Base-by-base conservation (phyloP, 1,284 basidiomycete species). In the Bjerkandera adusta region DNA sequence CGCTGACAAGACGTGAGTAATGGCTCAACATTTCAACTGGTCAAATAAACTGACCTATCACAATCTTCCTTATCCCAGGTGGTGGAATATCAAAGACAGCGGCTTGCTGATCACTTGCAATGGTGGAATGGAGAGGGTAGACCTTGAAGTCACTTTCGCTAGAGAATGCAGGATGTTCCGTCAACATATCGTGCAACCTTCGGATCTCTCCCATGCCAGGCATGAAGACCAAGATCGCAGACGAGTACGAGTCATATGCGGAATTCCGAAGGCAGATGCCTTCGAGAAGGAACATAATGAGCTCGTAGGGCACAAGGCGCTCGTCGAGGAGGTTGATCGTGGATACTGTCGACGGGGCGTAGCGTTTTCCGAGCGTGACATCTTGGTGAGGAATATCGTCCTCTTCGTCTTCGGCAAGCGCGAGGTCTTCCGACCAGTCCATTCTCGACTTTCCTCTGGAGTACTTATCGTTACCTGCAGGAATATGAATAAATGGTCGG, bases 181-280 rank as follows among this genome's bases (percentile, higher is more conserved):
- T 70, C 16, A 99, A 73, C 48, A 89, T 71, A 57, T 98, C 95
- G 58, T 86, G 87, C 52, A 98, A 69, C 41, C 88, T 83, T 30
- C 95, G 84, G 49, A 99, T 99, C 66, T 97, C 95, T 20, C 79
- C 88, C 56, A 96, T 68, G 43, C 96, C 97, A 5, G 97, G 96
- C 81, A 99, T 83, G 67, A 99, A 99, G 50, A 99, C 75, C 30
- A 99, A 72, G 36, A 92, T 81, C 0, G 96, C 97, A 2, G 80
- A 69, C 3, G 93, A 97, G 67, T 84, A 95, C 0, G 67, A 53
- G 13, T 58, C 49, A 49, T 85, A 76, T 1, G 69, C 61, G 0
- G 61, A 53, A 52, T 85, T 81, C 42, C 83, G 77, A 51, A 91
- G 86, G 63, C 94, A 98, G n/a, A 98, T 74, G 25, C 75, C 76